These are phyloP conservation scores for Nemania diffusa DNA, from an alignment of 2,329 filamentous ascomycete genomes.

Conservation along the genomic window DNA sequence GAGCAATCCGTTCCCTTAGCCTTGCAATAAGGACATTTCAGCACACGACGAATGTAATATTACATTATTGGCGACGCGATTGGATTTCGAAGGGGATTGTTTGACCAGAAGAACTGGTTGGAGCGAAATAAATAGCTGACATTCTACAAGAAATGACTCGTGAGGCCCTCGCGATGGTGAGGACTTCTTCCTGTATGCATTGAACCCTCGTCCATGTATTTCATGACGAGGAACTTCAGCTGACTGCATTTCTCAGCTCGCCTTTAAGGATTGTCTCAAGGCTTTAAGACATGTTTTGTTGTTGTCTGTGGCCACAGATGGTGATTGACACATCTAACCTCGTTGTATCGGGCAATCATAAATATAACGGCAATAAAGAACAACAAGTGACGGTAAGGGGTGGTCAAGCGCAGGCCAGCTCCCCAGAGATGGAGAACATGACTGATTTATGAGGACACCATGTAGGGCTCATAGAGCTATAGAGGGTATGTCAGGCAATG, in stretches of 20 bases:
- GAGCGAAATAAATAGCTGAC: too few relatives aligned
- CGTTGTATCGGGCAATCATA: background rate
- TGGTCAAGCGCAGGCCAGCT: background rate
- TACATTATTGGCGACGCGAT: too few relatives aligned
- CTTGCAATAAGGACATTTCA: too few relatives aligned
- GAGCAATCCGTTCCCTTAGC: too few relatives aligned
- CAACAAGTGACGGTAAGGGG: background rate
- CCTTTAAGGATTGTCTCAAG: background rate
- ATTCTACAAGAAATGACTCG: background rate
- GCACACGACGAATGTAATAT: too few relatives aligned
- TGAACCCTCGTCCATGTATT: background rate
- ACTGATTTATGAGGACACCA: background rate
- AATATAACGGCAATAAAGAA: background rate
- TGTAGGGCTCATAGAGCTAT: background rate
- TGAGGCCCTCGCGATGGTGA: background rate
- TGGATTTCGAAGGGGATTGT: too few relatives aligned
- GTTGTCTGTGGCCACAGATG: background rate
- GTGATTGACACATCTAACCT: background rate
- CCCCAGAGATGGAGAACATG: background rate
- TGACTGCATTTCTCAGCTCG: background rate
- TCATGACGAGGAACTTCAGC: background rate
- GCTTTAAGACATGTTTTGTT: background rate
- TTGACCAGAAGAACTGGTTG: too few relatives aligned
- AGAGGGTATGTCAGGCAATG: background rate
- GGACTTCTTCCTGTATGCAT: background rate